Evolutionary conservation across 257 asterid genomes (phyloP).

Genomic region (Scutellaria barbata): DNA sequence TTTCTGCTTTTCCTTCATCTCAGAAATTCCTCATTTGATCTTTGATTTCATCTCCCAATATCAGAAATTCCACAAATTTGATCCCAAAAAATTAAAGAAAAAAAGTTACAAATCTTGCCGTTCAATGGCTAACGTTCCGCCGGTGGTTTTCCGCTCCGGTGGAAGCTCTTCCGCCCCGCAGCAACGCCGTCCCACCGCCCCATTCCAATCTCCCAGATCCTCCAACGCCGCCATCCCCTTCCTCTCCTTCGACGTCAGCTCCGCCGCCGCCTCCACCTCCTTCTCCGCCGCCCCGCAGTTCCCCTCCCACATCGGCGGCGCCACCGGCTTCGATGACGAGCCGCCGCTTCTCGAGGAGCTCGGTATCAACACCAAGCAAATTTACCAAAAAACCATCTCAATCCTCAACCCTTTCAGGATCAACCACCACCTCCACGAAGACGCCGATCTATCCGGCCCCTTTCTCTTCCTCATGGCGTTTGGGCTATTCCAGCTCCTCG

Average conservation of each 20-base stretch:
- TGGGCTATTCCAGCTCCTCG: slow-evolving; percentile 82
- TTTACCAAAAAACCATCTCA: slow-evolving; percentile 67
- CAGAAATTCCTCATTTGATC: neutral
- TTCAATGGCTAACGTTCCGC: slow-evolving; percentile 74
- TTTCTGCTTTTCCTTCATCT: neutral
- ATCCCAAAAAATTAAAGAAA: neutral
- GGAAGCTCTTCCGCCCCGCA: slow-evolving; percentile 56
- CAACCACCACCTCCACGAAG: slow-evolving; percentile 74
- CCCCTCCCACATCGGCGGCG: slow-evolving; percentile 44
- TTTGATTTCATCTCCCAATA: slow-evolving; percentile 1
- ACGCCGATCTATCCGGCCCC: slow-evolving; percentile 86
- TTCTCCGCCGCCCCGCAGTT: slow-evolving; percentile 66
- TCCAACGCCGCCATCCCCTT: slow-evolving; percentile 62
- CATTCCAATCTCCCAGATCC: slow-evolving; percentile 67
- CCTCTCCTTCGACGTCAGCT: slow-evolving; percentile 72
- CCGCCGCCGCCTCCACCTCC: slow-evolving; percentile 63
- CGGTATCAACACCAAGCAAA: slow-evolving; percentile 76
- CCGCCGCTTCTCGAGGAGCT: slow-evolving; percentile 78
- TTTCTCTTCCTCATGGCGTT: slow-evolving; percentile 80
- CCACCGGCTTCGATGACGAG: slow-evolving; percentile 64
- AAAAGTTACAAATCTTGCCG: slow-evolving; percentile 39
- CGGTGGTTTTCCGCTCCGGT: slow-evolving; percentile 72
- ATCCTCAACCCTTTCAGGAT: slow-evolving; percentile 64
- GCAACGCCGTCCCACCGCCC: slow-evolving; percentile 77
- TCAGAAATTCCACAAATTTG: neutral